Evolutionary conservation across 352 stramenopile genomes (phyloP), one percentile per base, ranked within the genome.

Genomic region (Phytophthora rubi): DNA sequence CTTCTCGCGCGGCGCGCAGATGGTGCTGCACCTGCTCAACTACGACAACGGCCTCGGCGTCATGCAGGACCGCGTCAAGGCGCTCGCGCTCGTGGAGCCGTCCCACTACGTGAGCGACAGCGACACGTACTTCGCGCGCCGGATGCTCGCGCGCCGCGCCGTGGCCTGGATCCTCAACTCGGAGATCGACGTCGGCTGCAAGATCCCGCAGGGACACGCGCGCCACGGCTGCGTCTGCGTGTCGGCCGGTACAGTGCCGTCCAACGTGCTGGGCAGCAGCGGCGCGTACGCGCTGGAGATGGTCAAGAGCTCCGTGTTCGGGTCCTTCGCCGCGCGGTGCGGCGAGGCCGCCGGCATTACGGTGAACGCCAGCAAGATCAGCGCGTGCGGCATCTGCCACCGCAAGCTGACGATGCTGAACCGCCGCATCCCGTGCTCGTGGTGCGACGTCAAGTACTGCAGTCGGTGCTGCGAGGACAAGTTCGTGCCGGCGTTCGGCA

Each of bases 361-460:
- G 1, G 80, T 93, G 47, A 93, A 95, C 72, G 86, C 88, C 53
- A 76, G 65, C 49, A 88, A 88, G 76, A 93, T 91, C 65, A 80
- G 57, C 52, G 68, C 81, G 13, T 95, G 88, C 63, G 88, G 88
- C 56, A 88, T 95, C 18, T 95, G 88, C 66, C 85, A 95, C 66
- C 88, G 88, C 51, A 94, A 93, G 57, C 75, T 95, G 37, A 76
- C 82, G 30, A 80, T 95, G 65, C 70, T 95, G 16, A 95, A 93
- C 62, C 81, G 88, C 51, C 77, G 86, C 15, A 89, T 93, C 37
- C 82, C 86, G 72, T 95, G 88, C 68, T 82, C 85, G 28, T 95
- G 88, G 88, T 95, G 88, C 59, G 80, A 95, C 59, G 88, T 94
- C 73, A 94, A 94, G 75, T 91, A 94, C 75, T 95, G 88, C 59